Conservation (phyloP, 2,329 filamentous ascomycete species). For the Ascocoryne sarcoides region DNA sequence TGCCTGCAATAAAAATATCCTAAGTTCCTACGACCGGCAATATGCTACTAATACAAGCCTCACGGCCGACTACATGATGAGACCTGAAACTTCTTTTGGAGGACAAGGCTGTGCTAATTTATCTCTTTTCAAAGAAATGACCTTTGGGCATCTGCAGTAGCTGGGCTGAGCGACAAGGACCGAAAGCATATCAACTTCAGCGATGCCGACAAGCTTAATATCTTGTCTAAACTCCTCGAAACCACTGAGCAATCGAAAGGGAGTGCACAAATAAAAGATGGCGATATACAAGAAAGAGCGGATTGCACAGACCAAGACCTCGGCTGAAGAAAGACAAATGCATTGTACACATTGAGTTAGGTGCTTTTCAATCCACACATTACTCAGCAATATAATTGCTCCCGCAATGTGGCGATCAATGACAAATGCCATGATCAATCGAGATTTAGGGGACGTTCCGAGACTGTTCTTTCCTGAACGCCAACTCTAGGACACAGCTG, state of each 20-base stretch:
- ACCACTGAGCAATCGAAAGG: slow-evolving; percentile 3
- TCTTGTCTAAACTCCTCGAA: slow-evolving; percentile 6
- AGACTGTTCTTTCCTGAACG: too few species aligned
- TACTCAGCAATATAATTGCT: too few species aligned
- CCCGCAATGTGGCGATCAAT: too few species aligned
- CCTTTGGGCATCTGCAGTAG: slow-evolving; percentile 8
- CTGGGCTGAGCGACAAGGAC: slow-evolving; percentile 8
- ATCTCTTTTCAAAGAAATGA: slow-evolving; percentile 1
- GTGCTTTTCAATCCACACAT: too few species aligned
- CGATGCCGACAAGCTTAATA: slow-evolving; percentile 8
- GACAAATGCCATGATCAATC: too few species aligned
- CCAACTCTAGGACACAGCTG: too few species aligned
- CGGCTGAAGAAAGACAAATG: too few species aligned
- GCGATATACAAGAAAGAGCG: slow-evolving; percentile 6
- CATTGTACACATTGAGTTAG: too few species aligned
- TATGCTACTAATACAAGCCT: not conserved
- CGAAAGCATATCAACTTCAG: slow-evolving; percentile 9
- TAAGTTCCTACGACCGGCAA: not conserved
- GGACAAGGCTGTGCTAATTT: slow-evolving; percentile 6
- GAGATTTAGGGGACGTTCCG: too few species aligned
- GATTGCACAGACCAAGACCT: too few species aligned
- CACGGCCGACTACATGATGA: not conserved
- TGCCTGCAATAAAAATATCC: not conserved
- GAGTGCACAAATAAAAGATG: slow-evolving; percentile 9
- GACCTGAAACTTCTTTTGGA: not conserved